These are phyloP conservation scores for Fusarium sp. DNA, from an alignment of 2,329 filamentous ascomycete genomes.

Conservation along the genomic window DNA sequence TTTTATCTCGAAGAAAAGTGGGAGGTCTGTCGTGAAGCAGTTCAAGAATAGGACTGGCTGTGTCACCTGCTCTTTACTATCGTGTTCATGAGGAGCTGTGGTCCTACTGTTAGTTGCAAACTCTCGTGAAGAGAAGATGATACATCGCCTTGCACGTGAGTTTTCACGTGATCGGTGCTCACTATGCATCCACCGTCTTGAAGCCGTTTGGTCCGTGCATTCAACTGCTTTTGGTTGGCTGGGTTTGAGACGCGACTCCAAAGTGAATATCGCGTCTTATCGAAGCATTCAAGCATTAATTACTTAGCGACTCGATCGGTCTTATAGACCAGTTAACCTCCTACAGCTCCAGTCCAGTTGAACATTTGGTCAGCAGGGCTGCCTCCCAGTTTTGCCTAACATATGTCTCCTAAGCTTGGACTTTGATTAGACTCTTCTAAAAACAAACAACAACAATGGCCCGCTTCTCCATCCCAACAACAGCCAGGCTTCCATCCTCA, in stretches of 20 bases:
- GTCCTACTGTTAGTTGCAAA: background rate
- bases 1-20: constrained; percentile 3
- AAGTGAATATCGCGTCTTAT: constrained; percentile 28
- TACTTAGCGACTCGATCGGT: constrained; percentile 9
- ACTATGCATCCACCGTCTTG: background rate
- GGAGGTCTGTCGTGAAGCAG: background rate
- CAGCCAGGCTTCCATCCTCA: constrained; percentile 76
- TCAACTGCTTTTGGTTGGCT: background rate
- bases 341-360: background rate
- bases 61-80: background rate
- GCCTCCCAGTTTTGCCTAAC: background rate
- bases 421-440: constrained; percentile 7
- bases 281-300: constrained; percentile 12
- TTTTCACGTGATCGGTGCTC: background rate
- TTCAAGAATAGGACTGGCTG: background rate
- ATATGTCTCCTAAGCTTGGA: constrained; percentile 7
- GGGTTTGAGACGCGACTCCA: constrained; percentile 20
- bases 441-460: constrained; percentile 54
- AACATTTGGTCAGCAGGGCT: constrained; percentile 5
- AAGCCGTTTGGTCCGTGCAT: constrained; percentile 11
- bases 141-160: background rate
- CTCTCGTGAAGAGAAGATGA: background rate
- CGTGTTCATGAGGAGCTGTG: background rate
- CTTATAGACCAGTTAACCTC: constrained; percentile 1
- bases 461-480: constrained; percentile 75